These are phyloP conservation scores for Quercus lobata DNA, from an alignment of 331 rosid genomes.

Conservation along the genomic window DNA sequence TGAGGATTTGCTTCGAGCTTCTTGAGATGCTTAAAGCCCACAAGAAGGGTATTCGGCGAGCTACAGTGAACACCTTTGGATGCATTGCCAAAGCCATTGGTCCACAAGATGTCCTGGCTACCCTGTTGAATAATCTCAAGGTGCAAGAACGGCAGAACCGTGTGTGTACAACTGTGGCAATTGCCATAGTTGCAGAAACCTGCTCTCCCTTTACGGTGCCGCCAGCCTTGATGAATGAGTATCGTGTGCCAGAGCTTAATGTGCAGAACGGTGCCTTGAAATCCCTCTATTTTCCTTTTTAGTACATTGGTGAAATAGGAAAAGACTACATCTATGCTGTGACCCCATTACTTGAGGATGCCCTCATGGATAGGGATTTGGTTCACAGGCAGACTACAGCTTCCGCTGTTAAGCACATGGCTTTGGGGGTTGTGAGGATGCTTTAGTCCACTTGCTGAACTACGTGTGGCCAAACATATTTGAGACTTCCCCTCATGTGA, in stretches of 20 bases:
- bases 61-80: slow-evolving; percentile 92
- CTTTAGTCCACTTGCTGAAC: slow-evolving; percentile 68
- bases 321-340: slow-evolving; percentile 93
- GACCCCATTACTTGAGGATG: slow-evolving; percentile 93
- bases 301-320: slow-evolving; percentile 99
- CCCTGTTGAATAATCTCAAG: slow-evolving; percentile 78
- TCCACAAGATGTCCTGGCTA: slow-evolving; percentile 89
- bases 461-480: slow-evolving; percentile 92
- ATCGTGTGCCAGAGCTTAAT: slow-evolving; percentile 94
- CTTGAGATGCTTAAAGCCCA: slow-evolving; percentile 99
- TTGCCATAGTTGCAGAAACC: slow-evolving; percentile 95
- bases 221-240: slow-evolving; percentile 70
- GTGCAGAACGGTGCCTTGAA: slow-evolving; percentile 94
- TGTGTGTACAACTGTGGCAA: slow-evolving; percentile 97
- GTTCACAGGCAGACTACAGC: slow-evolving; percentile 98
- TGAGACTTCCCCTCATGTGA: slow-evolving; percentile 91
- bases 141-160: slow-evolving; percentile 97
- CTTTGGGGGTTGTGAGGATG: slow-evolving; percentile 95
- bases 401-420: slow-evolving; percentile 99
- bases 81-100: slow-evolving; percentile 96
- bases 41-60: slow-evolving; percentile 92
- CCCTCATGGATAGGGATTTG: slow-evolving; percentile 92
- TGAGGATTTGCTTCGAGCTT: slow-evolving; percentile 97
- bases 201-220: slow-evolving; percentile 94
- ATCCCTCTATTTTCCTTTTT: slow-evolving; percentile 86